These are phyloP conservation scores for Mycena sanguinolenta DNA, from an alignment of 768 basidiomycete species.

Conservation along the genomic window DNA sequence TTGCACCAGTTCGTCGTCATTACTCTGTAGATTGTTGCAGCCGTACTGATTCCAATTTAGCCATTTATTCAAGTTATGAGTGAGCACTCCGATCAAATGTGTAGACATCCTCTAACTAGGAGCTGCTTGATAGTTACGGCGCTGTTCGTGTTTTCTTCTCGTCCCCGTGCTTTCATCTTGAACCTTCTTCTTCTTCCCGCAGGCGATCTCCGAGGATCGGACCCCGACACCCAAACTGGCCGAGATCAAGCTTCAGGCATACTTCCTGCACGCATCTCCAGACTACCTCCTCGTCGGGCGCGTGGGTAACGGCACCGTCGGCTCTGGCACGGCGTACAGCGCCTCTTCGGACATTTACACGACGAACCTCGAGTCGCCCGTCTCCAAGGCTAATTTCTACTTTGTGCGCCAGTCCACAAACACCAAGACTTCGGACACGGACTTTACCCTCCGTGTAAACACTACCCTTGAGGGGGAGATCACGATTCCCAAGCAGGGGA, in stretches of 20 bases:
- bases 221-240: constrained; percentile 67
- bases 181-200: too few species aligned
- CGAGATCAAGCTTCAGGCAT: constrained; percentile 74
- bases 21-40: not conserved
- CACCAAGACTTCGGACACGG: constrained; percentile 62
- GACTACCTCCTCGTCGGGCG: constrained; percentile 76
- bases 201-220: constrained; percentile 70
- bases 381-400: constrained; percentile 67
- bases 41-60: not conserved
- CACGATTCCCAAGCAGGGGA: constrained; percentile 51
- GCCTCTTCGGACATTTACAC: constrained; percentile 59
- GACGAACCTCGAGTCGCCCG: constrained; percentile 68
- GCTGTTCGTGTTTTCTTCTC: constrained; percentile 45
- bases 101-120: not conserved
- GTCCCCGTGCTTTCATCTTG: too few species aligned
- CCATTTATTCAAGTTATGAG: constrained; percentile 56
- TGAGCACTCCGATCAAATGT: constrained; percentile 22
- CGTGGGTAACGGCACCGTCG: constrained; percentile 66
- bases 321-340: constrained; percentile 50
- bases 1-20: constrained; percentile 26
- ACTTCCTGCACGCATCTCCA: constrained; percentile 75
- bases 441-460: constrained; percentile 57
- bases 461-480: constrained; percentile 62
- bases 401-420: constrained; percentile 65
- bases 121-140: constrained; percentile 40